These are phyloP conservation scores for Rubus parviflorus DNA, from an alignment of 306 rosid genomes.

Conservation along the genomic window DNA sequence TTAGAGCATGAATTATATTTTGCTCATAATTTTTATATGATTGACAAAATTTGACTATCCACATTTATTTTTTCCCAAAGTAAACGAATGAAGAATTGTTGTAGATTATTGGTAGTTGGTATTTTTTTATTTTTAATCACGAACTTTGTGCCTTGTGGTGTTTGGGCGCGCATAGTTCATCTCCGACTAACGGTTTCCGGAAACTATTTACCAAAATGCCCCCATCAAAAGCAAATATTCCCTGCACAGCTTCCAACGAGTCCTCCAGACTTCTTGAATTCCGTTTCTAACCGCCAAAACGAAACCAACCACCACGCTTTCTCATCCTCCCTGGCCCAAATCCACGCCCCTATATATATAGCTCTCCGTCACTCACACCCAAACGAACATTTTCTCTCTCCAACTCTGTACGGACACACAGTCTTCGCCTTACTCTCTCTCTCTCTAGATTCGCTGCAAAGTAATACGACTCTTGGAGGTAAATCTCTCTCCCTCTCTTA, in stretches of 20 bases:
- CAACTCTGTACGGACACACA: neutral
- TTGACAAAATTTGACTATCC: too few relatives aligned
- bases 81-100: neutral
- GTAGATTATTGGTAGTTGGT: neutral
- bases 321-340: neutral
- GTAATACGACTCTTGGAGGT: neutral
- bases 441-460: neutral
- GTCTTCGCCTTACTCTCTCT: neutral
- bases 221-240: neutral
- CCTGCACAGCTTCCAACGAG: neutral
- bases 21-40: too few relatives aligned
- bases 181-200: neutral
- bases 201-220: neutral
- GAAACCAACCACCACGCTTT: neutral
- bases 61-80: too few relatives aligned
- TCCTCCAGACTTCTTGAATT: neutral
- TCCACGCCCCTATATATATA: neutral
- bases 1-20: too few relatives aligned
- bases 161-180: neutral
- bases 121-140: neutral
- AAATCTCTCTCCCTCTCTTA: neutral
- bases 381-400: neutral
- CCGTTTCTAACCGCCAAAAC: conserved; percentile 12
- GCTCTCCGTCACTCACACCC: neutral
- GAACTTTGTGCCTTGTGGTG: neutral